Evolutionary conservation across 495 filamentous ascomycete genomes (phyloP), one percentile per base, ranked within the genome.

Genomic region (Podospora conica): DNA sequence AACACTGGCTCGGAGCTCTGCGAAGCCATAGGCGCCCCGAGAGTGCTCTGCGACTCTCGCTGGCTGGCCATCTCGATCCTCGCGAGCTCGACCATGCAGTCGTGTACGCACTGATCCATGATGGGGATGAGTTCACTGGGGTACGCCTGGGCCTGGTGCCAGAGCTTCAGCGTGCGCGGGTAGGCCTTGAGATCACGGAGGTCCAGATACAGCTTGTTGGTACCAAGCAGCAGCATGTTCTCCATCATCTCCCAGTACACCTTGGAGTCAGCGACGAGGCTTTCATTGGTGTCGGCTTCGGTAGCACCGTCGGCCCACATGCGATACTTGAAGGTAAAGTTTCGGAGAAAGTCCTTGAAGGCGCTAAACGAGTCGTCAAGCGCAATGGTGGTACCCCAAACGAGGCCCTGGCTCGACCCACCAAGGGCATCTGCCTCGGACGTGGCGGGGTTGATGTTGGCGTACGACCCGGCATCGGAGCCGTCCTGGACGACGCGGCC

Each of bases 351-450:
- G 64, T 94, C 92, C 66, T 93, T 92, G 83, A 96, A 96, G 0
- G 87, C 82, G 58, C 85, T 85, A 74, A 93, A 90, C 12, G 93
- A 91, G 75, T 99, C 93, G 62, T 90, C 87, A 54, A 98, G 88
- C 1, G 94, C 96, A 64, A 99, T 90, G 58, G 96, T 98, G 57
- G 95, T 98, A 73, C 96, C 95, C 96, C 96, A 99, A 65, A 99
- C 93, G 53, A 96, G 87, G 65, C 90, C 84, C 57, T 88, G 89
- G 53, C 88, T 90, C 66, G 82, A 84, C 10, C 93, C 92, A 55
- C 91, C 92, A 60, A 97, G 87, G 2, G 85, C 89, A 72, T 97
- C 90, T 0, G 92, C 93, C 74, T 99, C 95, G 1, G 93, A 96
- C 11, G 96, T 98, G 63, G 86, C 87, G 2, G 91, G 92, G 70